phyloP scores from a whole-genome alignment of 164 flowering plant species.

The Kingdonia uniflora region DNA sequence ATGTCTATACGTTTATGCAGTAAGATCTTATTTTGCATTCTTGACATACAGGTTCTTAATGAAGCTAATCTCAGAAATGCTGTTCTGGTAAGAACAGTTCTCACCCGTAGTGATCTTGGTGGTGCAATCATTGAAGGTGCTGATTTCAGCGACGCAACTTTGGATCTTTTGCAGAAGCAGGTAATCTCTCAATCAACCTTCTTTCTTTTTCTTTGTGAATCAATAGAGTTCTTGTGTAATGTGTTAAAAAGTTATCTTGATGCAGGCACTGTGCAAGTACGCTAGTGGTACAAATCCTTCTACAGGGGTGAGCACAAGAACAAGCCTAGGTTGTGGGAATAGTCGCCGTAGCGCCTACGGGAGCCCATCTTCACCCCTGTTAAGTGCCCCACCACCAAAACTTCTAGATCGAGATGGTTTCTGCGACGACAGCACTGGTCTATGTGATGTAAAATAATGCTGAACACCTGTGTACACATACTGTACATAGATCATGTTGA shows the following conservation, averaged over 20 bases:
- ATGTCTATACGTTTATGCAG: too few species aligned
- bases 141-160: conserved; percentile 93
- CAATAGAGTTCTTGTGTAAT: neutral
- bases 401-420: conserved; percentile 40
- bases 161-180: conserved; percentile 92
- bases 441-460: conserved; percentile 7
- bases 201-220: neutral
- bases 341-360: conserved; percentile 81
- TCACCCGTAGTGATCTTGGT: conserved; percentile 91
- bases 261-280: conserved; percentile 93
- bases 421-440: conserved; percentile 4
- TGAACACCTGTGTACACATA: neutral
- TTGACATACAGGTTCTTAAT: conserved; percentile 58
- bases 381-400: conserved; percentile 79
- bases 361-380: conserved; percentile 78
- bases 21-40: too few species aligned
- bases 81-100: conserved; percentile 76
- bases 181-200: conserved; percentile 17
- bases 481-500: neutral
- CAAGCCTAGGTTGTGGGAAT: conserved; percentile 37
- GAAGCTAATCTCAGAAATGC: conserved; percentile 94
- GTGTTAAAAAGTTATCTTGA: neutral
- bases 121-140: conserved; percentile 88
- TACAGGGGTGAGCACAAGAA: conserved; percentile 36
- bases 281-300: conserved; percentile 84